Base-by-base conservation (phyloP, 495 filamentous ascomycete species). In the Mytilinidion resinicola region DNA sequence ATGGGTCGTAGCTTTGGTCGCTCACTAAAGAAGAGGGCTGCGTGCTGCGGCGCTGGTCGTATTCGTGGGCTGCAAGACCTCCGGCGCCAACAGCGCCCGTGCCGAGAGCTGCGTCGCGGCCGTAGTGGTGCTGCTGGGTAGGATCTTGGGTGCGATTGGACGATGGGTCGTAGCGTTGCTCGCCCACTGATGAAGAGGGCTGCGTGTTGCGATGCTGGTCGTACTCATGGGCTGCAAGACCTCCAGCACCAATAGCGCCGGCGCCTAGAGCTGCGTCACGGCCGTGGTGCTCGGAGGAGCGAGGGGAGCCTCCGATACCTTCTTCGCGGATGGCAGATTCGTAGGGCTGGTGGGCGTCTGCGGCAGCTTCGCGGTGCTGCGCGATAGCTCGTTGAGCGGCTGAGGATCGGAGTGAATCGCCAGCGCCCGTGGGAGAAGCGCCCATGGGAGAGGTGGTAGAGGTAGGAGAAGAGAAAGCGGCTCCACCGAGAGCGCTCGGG, bases 221-320 rank as follows among this genome's bases (percentile, higher is more conserved):
- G 30, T 51, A 43, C 3, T 55, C 25, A n/a, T 55, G 12, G 5
- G 17, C 48, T 9, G 56, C 65, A 33, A 56, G 67, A 14, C 38
- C 46, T 3, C 60, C 62, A 48, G 57, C 55, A 10, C 57, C 63
- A 46, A 52, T 61, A 35, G 52, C 60, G 3, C 36, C 61, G 4
- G 56, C 60, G 12, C 25, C 50, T 9, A 61, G 10, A 43, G 64
- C 50, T 15, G 61, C 57, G 53, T 67, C 61, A 5, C 61, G 43
- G 34, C 63, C 63, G 46, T 69, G 67, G 54, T 73, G 69, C 54
- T 66, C 71, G 34, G 64, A 43, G 30, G 35, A 43, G 20, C 19
- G 50, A 10, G 34, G 50, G 34, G 15, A 9, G 15, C 6, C 15
- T 39, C 19, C 9, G 11, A 19, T 34, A 12, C 14, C 25, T 30